Conservation (phyloP, 2,329 filamentous ascomycete species). For the Fusarium brachygibbosum region DNA sequence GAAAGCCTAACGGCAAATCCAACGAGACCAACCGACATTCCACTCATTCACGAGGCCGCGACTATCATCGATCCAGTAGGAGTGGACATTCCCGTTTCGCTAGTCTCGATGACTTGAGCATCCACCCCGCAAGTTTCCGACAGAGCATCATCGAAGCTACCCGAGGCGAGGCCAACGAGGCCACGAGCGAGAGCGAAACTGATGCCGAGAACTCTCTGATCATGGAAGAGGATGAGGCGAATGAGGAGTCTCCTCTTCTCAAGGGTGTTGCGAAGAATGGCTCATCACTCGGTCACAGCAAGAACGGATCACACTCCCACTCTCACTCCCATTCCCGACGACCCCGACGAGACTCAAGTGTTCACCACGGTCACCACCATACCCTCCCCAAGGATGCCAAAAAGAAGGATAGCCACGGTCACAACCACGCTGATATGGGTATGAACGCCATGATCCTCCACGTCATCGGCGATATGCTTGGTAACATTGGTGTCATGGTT, state of each 20-base stretch:
- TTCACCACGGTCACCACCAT: conserved; percentile 84
- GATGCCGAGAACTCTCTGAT: conserved; percentile 62
- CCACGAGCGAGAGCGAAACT: conserved; percentile 65
- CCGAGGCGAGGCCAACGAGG: conserved; percentile 66
- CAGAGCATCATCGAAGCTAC: conserved; percentile 93
- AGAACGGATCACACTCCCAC: conserved; percentile 34
- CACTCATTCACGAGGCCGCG: conserved; percentile 55
- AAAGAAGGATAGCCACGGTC: conserved; percentile 76
- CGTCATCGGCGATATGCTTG: conserved; percentile 85
- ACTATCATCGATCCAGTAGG: conserved; percentile 61
- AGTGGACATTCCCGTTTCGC: conserved; percentile 71
- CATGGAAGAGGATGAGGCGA: conserved; percentile 59
- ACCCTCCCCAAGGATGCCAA: conserved; percentile 74
- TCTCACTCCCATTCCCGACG: conserved; percentile 48
- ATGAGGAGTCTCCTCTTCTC: conserved; percentile 64
- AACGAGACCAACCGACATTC: conserved; percentile 50
- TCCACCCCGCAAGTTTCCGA: conserved; percentile 90
- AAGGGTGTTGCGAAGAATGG: conserved; percentile 54
- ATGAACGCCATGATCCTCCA: conserved; percentile 89
- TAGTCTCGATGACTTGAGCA: conserved; percentile 80
- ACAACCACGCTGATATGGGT: conserved; percentile 90
- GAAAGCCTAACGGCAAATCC: conserved; percentile 54
- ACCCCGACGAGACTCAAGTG: conserved; percentile 62
- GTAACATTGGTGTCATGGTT: conserved; percentile 86
- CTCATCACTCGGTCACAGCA: conserved; percentile 47